Base-by-base conservation (phyloP, 2,329 filamentous ascomycete species). In the Penicillium crustosum region DNA sequence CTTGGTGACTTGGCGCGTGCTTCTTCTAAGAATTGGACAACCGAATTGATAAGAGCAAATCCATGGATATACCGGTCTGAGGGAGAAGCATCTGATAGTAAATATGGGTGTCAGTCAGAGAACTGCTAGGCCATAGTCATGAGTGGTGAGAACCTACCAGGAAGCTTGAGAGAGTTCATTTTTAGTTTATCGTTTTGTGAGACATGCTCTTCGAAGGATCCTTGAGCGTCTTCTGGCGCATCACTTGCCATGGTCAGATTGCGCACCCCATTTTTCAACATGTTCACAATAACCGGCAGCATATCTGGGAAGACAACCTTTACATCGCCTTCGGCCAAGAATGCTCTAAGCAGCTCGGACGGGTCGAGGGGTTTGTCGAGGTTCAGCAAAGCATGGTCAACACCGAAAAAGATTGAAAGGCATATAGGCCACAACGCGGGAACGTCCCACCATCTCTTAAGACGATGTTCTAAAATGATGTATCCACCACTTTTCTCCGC, bases 391-490 rank as follows among this genome's bases (percentile, higher is more conserved):
- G 86, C 87, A 45, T 95, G 85, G 68, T 97, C 92, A 42, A 86
- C 83, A 0, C 90, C 92, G 69, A 99, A 96, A 2, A 99, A 76
- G 23, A 97, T 89, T 53, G 90, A 88, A 74, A 99, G 90, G 69
- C 90, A 92, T 43, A 94, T 88, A 0, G 89, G 87, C 94, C 94
- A 97, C 27, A 97, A 76, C 0, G 86, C 85, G 2, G 92, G 85
- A 17, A 92, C 83, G 68, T 90, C 88, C 93, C 94, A 99, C 86
- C 93, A 97, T 67, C 88, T 82, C 69, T 88, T 91, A 4, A 99
- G 77, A 33, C 91, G 85, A 67, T 89, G 84, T 38, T 89, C 89
- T 85, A 97, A 88, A 61, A 97, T 89, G 35, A 83, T 82, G 71
- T 97, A 97, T 2, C 95, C 95, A 31, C 91, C 91, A 12, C 89